phyloP scores from a whole-genome alignment of 768 basidiomycete species.

The Rhizopogon vulgaris region DNA sequence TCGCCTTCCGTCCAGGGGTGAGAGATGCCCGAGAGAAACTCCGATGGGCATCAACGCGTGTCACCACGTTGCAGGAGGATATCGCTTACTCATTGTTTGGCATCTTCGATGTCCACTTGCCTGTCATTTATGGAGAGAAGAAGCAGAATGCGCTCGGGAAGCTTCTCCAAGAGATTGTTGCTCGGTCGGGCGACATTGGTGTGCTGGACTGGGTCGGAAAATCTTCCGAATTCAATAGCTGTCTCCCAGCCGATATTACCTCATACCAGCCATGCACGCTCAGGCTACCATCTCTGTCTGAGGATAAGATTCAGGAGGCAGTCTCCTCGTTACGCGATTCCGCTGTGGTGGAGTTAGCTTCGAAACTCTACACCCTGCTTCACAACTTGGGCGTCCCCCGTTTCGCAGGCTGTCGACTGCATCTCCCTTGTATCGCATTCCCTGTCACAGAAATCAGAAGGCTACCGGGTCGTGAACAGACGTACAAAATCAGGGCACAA shows the following conservation, averaged over 20 bases:
- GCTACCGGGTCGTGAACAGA: neutral
- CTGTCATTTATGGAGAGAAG: neutral
- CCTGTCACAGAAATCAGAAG: neutral
- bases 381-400: neutral
- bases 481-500: neutral
- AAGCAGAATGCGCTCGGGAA: neutral
- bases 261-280: neutral
- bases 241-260: neutral
- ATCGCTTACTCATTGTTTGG: constrained; percentile 2
- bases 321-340: neutral
- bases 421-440: neutral
- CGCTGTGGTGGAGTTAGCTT: neutral
- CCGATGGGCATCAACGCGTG: neutral
- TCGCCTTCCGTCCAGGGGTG: neutral
- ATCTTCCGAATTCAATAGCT: neutral
- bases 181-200: neutral
- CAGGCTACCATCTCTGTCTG: neutral
- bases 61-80: neutral
- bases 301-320: neutral
- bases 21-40: neutral
- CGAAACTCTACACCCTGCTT: neutral
- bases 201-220: neutral
- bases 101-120: constrained; percentile 1
- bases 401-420: neutral
- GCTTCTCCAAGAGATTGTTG: neutral